Percentiles rank a stretch among this genome's conserved stretches.
Evolutionary conservation across 495 filamentous ascomycete species (phyloP).

Genomic region (Rostrohypoxylon terebratum): DNA sequence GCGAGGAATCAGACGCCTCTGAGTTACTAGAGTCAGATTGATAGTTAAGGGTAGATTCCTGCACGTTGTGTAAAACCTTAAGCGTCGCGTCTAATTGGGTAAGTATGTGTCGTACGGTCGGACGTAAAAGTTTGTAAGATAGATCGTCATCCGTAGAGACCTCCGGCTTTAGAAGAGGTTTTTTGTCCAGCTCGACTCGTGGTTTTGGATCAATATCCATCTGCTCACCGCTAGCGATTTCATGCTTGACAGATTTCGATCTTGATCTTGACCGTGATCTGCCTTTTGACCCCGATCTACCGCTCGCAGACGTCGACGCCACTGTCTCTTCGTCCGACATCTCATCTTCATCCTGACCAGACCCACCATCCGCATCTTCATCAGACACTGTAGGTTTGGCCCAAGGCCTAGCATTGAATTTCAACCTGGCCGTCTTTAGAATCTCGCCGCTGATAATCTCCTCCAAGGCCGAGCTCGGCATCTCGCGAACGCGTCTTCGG

Average conservation of each 20-base stretch:
- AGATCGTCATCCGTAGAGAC: slow-evolving; percentile 66
- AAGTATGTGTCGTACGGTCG: slow-evolving; percentile 73
- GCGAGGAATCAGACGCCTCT: slow-evolving; percentile 46
- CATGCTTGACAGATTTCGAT: slow-evolving; percentile 34
- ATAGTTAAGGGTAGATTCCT: slow-evolving; percentile 57
- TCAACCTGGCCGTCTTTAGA: slow-evolving; percentile 72
- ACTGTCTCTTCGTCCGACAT: slow-evolving; percentile 27
- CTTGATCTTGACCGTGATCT: slow-evolving; percentile 25
- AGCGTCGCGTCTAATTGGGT: slow-evolving; percentile 73
- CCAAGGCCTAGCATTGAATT: slow-evolving; percentile 56
- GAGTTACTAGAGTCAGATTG: slow-evolving; percentile 50
- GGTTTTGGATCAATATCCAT: slow-evolving; percentile 41
- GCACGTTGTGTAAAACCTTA: slow-evolving; percentile 71
- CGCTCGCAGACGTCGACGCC: slow-evolving; percentile 8
- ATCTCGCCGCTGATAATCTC: slow-evolving; percentile 73
- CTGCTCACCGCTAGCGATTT: slow-evolving; percentile 36
- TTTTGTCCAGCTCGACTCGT: slow-evolving; percentile 2
- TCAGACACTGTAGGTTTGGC: slow-evolving; percentile 24
- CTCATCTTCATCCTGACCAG: slow-evolving; percentile 21
- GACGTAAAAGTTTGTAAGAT: slow-evolving; percentile 69
- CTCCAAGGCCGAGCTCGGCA: slow-evolving; percentile 70
- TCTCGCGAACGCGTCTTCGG: slow-evolving; percentile 54
- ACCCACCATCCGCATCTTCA: slow-evolving; percentile 19
- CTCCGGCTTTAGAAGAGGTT: slow-evolving; percentile 38
- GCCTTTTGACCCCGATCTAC: slow-evolving; percentile 7